These are phyloP conservation scores for Sicyos baderoa DNA, from an alignment of 306 rosid species.

Conservation along the genomic window DNA sequence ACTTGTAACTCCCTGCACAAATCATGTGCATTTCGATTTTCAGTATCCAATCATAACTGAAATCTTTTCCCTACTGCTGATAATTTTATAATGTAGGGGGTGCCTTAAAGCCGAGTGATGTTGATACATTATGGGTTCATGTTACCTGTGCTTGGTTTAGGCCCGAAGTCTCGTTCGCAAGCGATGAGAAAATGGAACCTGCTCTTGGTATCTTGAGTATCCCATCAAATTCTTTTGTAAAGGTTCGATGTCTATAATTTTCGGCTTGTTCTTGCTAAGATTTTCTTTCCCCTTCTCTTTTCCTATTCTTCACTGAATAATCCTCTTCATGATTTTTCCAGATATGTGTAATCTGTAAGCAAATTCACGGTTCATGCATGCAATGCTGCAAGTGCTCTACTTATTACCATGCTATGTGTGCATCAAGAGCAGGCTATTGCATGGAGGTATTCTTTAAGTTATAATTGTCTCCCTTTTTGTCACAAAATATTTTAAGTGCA, in stretches of 20 bases:
- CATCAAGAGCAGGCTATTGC: constrained; percentile 96
- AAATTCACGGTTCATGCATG: constrained; percentile 95
- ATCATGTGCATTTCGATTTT: constrained; percentile 19
- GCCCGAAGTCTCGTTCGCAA: constrained; percentile 94
- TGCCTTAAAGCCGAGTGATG: constrained; percentile 93
- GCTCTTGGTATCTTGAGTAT: constrained; percentile 94
- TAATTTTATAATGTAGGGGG: constrained; percentile 55
- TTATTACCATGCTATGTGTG: constrained; percentile 99
- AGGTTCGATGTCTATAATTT: constrained; percentile 42
- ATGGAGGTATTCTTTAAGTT: constrained; percentile 60
- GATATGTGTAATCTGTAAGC: constrained; percentile 97
- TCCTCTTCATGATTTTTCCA: constrained; percentile 37
- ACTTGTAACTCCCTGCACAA: constrained; percentile 5
- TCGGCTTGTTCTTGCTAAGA: constrained; percentile 14
- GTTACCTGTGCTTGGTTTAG: constrained; percentile 99
- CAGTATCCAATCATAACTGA: constrained; percentile 3
- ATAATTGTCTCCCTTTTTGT: too few species aligned
- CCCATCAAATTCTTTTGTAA: constrained; percentile 97
- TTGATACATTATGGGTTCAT: constrained; percentile 91
- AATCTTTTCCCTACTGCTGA: constrained; percentile 22
- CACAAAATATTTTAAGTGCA: too few species aligned
- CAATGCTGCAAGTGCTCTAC: constrained; percentile 99
- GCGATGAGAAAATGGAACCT: constrained; percentile 98
- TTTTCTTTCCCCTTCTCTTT: constrained; percentile 7
- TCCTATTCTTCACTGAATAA: background rate